Conservation (phyloP, 805 yeast genomes). For the Wickerhamiella allomyrinae region DNA sequence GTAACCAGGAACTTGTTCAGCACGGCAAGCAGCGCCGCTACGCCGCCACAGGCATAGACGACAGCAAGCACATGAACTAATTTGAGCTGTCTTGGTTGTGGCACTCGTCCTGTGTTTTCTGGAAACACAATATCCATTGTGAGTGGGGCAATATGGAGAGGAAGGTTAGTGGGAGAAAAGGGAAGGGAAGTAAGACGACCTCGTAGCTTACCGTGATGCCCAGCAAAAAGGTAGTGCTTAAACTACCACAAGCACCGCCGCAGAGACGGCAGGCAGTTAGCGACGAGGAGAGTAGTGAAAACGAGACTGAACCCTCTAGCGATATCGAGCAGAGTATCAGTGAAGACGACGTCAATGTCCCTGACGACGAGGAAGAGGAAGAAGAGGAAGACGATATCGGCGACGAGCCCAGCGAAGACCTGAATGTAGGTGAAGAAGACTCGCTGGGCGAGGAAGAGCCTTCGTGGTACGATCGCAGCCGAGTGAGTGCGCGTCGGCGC, state of each 20-base stretch:
- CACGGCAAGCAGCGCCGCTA: slow-evolving; percentile 18
- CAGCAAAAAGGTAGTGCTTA: not conserved
- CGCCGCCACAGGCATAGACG: slow-evolving; percentile 23
- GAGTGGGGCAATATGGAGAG: too few relatives aligned
- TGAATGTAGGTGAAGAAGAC: slow-evolving; percentile 15
- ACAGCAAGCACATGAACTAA: slow-evolving; percentile 20
- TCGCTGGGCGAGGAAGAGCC: slow-evolving; percentile 17
- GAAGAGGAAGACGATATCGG: slow-evolving; percentile 13
- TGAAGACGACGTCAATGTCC: slow-evolving; percentile 11
- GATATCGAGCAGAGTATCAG: not conserved
- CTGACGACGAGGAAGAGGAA: slow-evolving; percentile 10
- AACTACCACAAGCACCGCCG: not conserved
- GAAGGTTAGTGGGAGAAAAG: too few relatives aligned
- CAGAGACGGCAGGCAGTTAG: slow-evolving; percentile 6
- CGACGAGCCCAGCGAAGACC: slow-evolving; percentile 7
- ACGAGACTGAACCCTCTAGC: not conserved
- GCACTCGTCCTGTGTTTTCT: slow-evolving; percentile 15
- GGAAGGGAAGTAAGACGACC: too few relatives aligned
- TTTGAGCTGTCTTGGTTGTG: slow-evolving; percentile 10
- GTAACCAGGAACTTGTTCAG: slow-evolving; percentile 21
- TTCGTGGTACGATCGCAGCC: slow-evolving; percentile 9
- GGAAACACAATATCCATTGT: slow-evolving; percentile 18
- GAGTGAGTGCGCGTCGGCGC: slow-evolving; percentile 30
- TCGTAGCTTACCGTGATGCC: not conserved
- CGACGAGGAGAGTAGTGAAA: slow-evolving; percentile 10